A percentile compares a stretch with the other conserved stretches of the same genome.
Evolutionary conservation across 148 eudicot genomes (phyloP).

Genomic region (Vaccinium vitisidaea): DNA sequence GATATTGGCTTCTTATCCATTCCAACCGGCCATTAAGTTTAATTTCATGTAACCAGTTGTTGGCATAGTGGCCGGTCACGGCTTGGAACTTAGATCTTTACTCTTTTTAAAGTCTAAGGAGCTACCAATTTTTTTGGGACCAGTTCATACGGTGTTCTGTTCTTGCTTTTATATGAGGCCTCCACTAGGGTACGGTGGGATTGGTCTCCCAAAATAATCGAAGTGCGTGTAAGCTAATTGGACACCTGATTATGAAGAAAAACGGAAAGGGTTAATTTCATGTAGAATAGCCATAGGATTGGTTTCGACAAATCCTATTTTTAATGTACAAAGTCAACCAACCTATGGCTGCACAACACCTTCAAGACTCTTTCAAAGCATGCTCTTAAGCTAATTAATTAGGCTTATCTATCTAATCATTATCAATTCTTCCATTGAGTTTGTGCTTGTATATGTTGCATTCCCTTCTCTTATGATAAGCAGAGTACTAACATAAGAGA

Average conservation of each 20-base stretch:
- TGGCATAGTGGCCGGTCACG: no score
- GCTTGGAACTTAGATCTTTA: no score
- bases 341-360: slow-evolving; percentile 8
- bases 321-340: neutral
- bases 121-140: no score
- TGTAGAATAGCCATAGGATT: neutral
- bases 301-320: neutral
- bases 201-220: no score
- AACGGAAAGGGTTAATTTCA: neutral
- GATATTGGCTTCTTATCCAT: slow-evolving; percentile 16
- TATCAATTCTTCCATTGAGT: neutral
- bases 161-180: no score
- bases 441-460: neutral
- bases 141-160: no score
- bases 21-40: slow-evolving; percentile 16
- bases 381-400: slow-evolving; percentile 4
- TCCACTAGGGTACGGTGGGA: no score
- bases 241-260: no score
- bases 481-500: neutral
- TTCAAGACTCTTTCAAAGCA: neutral
- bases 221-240: no score
- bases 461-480: neutral
- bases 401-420: neutral
- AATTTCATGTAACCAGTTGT: neutral
- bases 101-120: no score